Conservation (phyloP, 2,329 filamentous ascomycete species). For the Fusarium stilboides region DNA sequence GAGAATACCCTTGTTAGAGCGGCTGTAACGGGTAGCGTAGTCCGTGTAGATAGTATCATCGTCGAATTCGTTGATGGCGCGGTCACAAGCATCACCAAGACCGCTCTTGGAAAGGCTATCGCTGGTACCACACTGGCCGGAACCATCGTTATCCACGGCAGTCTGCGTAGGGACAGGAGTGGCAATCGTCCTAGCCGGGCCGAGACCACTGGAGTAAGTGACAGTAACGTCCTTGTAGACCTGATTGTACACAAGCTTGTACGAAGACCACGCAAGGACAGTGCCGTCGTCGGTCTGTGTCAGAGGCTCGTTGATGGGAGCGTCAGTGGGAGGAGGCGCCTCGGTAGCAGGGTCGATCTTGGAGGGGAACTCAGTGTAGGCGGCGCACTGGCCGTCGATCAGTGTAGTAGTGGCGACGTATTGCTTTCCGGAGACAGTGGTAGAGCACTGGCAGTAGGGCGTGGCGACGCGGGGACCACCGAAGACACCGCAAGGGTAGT, state of each 20-base stretch:
- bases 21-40: slow-evolving; percentile 22
- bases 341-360: slow-evolving; percentile 5
- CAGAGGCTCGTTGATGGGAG: slow-evolving; percentile 6
- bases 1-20: slow-evolving; percentile 17
- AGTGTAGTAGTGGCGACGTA: slow-evolving; percentile 7
- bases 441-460: slow-evolving; percentile 18
- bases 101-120: slow-evolving; percentile 22
- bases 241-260: background rate
- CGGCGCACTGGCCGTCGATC: background rate
- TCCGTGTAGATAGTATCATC: slow-evolving; percentile 21
- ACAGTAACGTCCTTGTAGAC: background rate
- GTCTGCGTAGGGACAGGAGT: slow-evolving; percentile 26
- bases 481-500: slow-evolving; percentile 3
- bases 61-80: slow-evolving; percentile 20
- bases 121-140: slow-evolving; percentile 21
- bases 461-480: slow-evolving; percentile 4
- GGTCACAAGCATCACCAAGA: slow-evolving; percentile 17
- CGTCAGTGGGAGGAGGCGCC: slow-evolving; percentile 3
- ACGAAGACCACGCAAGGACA: background rate
- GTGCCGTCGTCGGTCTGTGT: background rate
- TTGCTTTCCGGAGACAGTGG: slow-evolving; percentile 12
- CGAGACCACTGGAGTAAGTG: background rate
- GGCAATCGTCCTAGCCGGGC: background rate
- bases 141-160: slow-evolving; percentile 25
- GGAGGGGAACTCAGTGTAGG: slow-evolving; percentile 9